Evolutionary conservation across 2,329 filamentous ascomycete species (phyloP).

Genomic region (Pseudopithomyces maydicus): DNA sequence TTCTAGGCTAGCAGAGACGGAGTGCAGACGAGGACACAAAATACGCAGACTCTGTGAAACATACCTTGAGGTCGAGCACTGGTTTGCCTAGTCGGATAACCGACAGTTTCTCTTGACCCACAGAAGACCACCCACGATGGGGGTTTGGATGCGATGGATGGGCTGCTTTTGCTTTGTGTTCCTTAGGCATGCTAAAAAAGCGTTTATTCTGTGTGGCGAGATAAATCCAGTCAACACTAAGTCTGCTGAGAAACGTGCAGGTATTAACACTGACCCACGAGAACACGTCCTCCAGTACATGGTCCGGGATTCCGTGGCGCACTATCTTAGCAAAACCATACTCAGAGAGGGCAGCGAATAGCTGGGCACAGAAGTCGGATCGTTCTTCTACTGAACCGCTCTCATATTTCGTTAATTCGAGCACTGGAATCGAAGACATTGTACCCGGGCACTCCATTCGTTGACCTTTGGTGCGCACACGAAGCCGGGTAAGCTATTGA

Average conservation of each 20-base stretch:
- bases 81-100: neutral
- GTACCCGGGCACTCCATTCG: no score
- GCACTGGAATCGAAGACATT: no score
- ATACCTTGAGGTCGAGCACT: conserved; percentile 6
- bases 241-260: neutral
- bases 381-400: no score
- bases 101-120: conserved; percentile 6
- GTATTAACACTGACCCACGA: neutral
- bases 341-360: no score
- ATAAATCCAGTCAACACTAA: no score
- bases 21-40: no score
- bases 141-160: conserved; percentile 9
- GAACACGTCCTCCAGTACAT: conserved; percentile 5
- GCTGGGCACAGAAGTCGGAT: no score
- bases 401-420: no score
- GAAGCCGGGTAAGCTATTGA: no score
- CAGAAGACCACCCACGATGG: conserved; percentile 13
- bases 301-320: conserved; percentile 14
- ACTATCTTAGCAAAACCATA: conserved; percentile 14
- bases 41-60: no score
- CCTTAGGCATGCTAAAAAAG: conserved; percentile 14
- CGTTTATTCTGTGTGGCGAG: conserved; percentile 14
- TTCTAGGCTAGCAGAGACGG: no score
- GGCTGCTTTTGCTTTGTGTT: conserved; percentile 2
- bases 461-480: no score